These are phyloP conservation scores for Rhododendron kiyosumense DNA, from an alignment of 148 eudicot genomes.

Conservation along the genomic window DNA sequence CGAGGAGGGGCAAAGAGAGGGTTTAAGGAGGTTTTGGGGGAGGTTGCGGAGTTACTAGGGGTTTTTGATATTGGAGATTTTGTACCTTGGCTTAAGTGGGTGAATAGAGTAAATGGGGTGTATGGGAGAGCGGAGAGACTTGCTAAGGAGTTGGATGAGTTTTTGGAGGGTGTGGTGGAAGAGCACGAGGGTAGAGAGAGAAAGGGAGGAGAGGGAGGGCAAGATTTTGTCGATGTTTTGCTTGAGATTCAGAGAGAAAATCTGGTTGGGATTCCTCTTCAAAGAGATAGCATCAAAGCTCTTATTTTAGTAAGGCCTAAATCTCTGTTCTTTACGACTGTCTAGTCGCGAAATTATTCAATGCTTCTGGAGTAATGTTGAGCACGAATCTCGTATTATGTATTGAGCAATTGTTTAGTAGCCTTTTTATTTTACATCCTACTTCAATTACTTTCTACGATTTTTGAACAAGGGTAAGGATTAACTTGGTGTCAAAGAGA, in stretches of 20 bases:
- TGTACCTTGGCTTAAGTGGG: not conserved
- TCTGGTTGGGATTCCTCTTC: not conserved
- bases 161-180: not conserved
- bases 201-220: not conserved
- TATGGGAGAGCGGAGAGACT: slow-evolving; percentile 23
- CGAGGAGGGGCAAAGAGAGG: not conserved
- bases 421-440: too few species aligned
- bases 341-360: too few species aligned
- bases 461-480: too few species aligned
- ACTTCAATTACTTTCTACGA: too few species aligned
- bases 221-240: not conserved
- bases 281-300: slow-evolving; percentile 22
- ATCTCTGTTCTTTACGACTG: too few species aligned
- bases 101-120: not conserved
- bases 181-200: not conserved
- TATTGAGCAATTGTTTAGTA: too few species aligned
- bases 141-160: slow-evolving; percentile 10
- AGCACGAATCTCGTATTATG: too few species aligned
- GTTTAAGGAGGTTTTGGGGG: not conserved
- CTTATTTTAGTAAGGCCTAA: not conserved
- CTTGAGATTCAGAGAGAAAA: not conserved
- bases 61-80: not conserved
- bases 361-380: too few species aligned
- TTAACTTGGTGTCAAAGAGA: too few species aligned
- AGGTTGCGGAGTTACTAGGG: not conserved